Conservation (phyloP, 2,329 filamentous ascomycete species). For the Phoma herbarum region DNA sequence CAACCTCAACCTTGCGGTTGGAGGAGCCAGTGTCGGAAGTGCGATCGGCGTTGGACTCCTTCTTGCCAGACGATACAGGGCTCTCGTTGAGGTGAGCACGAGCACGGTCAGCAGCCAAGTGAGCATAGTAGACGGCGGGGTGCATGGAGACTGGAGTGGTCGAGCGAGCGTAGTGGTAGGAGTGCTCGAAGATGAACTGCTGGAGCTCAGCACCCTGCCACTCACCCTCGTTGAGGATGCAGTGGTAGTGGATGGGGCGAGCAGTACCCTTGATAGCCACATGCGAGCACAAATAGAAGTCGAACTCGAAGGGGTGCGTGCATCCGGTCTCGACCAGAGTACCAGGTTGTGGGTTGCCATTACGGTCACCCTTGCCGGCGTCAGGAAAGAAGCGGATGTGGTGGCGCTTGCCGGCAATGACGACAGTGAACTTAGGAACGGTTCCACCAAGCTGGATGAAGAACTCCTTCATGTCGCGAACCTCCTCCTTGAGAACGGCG, state of each 20-base stretch:
- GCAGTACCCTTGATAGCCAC: constrained; percentile 93
- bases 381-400: constrained; percentile 92
- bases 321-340: constrained; percentile 87
- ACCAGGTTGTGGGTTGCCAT: constrained; percentile 84
- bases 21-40: constrained; percentile 43
- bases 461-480: constrained; percentile 71
- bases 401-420: constrained; percentile 92
- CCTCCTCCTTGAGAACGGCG: constrained; percentile 81
- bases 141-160: constrained; percentile 90
- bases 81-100: constrained; percentile 72
- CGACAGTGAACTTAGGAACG: constrained; percentile 77
- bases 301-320: constrained; percentile 90
- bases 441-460: constrained; percentile 57
- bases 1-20: constrained; percentile 44
- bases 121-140: constrained; percentile 95
- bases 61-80: constrained; percentile 51
- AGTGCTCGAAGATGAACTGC: constrained; percentile 92
- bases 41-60: constrained; percentile 43
- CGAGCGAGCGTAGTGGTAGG: constrained; percentile 89
- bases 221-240: constrained; percentile 82
- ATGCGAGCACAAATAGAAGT: constrained; percentile 79
- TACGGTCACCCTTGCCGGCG: constrained; percentile 69
- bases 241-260: constrained; percentile 89
- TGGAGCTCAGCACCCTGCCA: constrained; percentile 75
- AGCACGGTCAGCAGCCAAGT: constrained; percentile 84